These are phyloP conservation scores for Stygiomarasmius scandens DNA, from an alignment of 1,284 basidiomycete species.

Conservation along the genomic window DNA sequence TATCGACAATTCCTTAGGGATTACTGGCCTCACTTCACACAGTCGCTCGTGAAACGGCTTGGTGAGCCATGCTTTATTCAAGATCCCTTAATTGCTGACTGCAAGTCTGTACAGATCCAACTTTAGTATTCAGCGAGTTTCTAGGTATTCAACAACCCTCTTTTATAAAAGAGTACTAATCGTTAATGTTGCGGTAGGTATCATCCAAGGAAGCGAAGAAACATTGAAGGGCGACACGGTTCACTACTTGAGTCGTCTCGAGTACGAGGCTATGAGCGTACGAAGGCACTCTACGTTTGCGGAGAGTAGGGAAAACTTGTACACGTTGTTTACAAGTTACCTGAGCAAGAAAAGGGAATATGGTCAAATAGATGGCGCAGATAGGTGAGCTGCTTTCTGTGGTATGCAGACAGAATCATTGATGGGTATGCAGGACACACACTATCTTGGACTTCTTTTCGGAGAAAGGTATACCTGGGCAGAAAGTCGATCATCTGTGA, in stretches of 20 bases:
- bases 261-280: slow-evolving; percentile 51
- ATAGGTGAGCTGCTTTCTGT: slow-evolving; percentile 45
- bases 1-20: slow-evolving; percentile 52
- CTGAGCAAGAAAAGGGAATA: slow-evolving; percentile 45
- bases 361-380: slow-evolving; percentile 62
- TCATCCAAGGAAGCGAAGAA: slow-evolving; percentile 68
- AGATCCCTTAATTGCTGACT: not conserved
- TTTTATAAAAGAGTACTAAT: not conserved
- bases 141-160: slow-evolving; percentile 44
- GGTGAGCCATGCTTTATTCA: slow-evolving; percentile 36
- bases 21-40: slow-evolving; percentile 70
- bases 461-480: slow-evolving; percentile 37
- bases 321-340: slow-evolving; percentile 60
- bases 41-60: slow-evolving; percentile 54
- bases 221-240: slow-evolving; percentile 34
- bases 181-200: slow-evolving; percentile 39
- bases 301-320: slow-evolving; percentile 48
- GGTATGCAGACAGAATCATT: slow-evolving; percentile 14
- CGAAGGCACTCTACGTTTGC: slow-evolving; percentile 60
- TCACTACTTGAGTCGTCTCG: slow-evolving; percentile 43
- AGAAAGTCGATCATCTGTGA: slow-evolving; percentile 61
- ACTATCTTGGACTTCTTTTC: slow-evolving; percentile 46
- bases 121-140: slow-evolving; percentile 68
- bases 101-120: slow-evolving; percentile 46
- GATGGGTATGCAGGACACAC: slow-evolving; percentile 46